Evolutionary conservation across 768 basidiomycete species (phyloP).

Genomic region (Thelephora aurantiotincta): DNA sequence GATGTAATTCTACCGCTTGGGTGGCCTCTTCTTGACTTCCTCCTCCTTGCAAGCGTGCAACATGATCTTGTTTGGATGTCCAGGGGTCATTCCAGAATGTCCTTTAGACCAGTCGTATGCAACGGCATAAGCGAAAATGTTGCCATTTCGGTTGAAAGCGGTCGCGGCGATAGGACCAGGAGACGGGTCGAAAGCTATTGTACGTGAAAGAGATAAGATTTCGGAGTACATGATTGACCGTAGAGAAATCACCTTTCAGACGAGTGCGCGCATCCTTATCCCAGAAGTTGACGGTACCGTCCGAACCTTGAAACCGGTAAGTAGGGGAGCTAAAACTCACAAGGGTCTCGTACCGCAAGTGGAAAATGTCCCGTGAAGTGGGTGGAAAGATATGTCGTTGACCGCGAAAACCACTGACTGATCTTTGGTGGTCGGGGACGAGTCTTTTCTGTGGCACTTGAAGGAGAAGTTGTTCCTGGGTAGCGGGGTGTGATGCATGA

Average conservation of each 20-base stretch:
- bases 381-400: constrained; percentile 44
- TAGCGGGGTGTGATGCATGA: neutral
- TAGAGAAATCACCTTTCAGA: constrained; percentile 56
- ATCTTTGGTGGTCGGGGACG: constrained; percentile 18
- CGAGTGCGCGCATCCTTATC: constrained; percentile 88
- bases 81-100: constrained; percentile 67
- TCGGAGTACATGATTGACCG: neutral
- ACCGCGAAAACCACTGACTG: constrained; percentile 39
- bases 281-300: constrained; percentile 88
- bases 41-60: constrained; percentile 79
- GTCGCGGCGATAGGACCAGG: constrained; percentile 70
- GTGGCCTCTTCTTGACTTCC: constrained; percentile 56
- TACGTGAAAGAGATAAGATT: constrained; percentile 1
- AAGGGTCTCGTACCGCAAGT: constrained; percentile 18
- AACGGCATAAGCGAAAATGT: constrained; percentile 82
- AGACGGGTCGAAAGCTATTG: constrained; percentile 53
- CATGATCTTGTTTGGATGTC: constrained; percentile 67
- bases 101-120: constrained; percentile 95
- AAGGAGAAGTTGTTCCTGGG: constrained; percentile 42
- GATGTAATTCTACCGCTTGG: constrained; percentile 16
- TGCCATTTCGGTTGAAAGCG: constrained; percentile 78
- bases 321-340: neutral
- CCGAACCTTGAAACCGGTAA: constrained; percentile 35
- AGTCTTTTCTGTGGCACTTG: constrained; percentile 32
- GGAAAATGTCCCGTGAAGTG: constrained; percentile 36